Percentiles rank a stretch among this genome's conserved stretches.
phyloP scores from a whole-genome alignment of 768 basidiomycete species.

The Sarcomyxa edulis region DNA sequence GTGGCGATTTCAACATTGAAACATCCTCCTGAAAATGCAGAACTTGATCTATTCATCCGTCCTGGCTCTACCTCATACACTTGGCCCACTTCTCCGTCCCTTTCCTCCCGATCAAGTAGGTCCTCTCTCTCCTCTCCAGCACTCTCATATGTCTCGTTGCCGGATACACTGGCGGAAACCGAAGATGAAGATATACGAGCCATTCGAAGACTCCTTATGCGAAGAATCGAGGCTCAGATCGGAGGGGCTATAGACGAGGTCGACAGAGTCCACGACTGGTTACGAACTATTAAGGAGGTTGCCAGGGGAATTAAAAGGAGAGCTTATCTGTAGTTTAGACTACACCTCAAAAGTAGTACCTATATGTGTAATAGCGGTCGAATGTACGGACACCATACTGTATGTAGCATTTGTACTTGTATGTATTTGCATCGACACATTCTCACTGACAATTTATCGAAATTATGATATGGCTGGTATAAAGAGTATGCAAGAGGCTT shows the following conservation, averaged over 20 bases:
- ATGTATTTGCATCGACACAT: no score
- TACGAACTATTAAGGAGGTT: constrained; percentile 60
- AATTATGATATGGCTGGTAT: no score
- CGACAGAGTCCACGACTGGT: constrained; percentile 53
- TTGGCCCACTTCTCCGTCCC: constrained; percentile 25
- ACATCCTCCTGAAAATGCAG: no score
- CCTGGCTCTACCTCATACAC: constrained; percentile 27
- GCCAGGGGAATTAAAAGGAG: constrained; percentile 50
- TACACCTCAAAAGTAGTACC: no score
- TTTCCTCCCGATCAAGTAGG: constrained; percentile 34
- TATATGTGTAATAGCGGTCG: no score
- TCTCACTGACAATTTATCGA: no score
- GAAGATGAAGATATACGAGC: constrained; percentile 62
- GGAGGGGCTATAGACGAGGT: constrained; percentile 58
- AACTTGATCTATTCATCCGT: constrained; percentile 19
- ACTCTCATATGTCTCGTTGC: constrained; percentile 41
- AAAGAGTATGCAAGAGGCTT: no score
- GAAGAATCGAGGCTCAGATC: constrained; percentile 57
- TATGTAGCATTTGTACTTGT: no score
- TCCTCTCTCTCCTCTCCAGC: constrained; percentile 34
- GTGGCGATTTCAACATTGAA: no score
- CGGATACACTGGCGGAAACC: constrained; percentile 43
- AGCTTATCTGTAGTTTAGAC: constrained; percentile 43
- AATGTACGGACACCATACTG: no score
- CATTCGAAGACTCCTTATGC: constrained; percentile 56